Base-by-base conservation (phyloP, 139 green algal species). In the Asterochloris sp. region DNA sequence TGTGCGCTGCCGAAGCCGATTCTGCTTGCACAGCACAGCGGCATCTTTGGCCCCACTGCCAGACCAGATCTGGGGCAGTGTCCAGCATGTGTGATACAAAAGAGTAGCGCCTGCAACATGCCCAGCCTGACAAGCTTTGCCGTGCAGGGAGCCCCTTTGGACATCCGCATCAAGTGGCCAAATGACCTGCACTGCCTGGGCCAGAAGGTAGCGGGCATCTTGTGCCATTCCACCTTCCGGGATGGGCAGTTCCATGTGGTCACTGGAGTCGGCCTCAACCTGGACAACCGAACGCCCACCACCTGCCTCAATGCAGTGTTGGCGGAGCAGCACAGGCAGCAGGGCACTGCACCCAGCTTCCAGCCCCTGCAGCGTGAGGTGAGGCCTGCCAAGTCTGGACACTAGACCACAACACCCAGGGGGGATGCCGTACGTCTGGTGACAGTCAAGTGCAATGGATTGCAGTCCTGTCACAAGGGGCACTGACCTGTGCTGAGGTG, bases 161-260 rank as follows among this genome's bases (percentile, higher is more conserved):
- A 94, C 24, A 80, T 98, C 14, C 84, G 88, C 47, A 96, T 99
- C 77, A 99, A 99, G 84, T 99, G 96, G 96, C 96, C 96, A 74
- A 99, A 99, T 80, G 96, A 99, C 87, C 86, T 99, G 12, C 98
- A 98, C 88, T 83, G 69, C 15, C 61, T 71, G 0, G 82, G 80
- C 27, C 83, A 95, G 19, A 99, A 99, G 87, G 83, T 99, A 16
- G 96, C 93, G 0, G 96, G 96, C 73, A 89, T 98, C 9, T 91
- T 99, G 63, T 97, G 97, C 82, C 92, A 98, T 68, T 96, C 92
- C 47, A 92, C 90, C 4, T 99, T 90, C 81, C 17, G 78, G 9
- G 75, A 88, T 23, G 80, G 61, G 27, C 69, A 82, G 68, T 98
- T 99, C 82, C 83, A 91, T 38, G 84, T 97, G 13, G 85, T 88